Base-by-base conservation (phyloP, 768 basidiomycete genomes). In the Asterophora lycoperdoides region DNA sequence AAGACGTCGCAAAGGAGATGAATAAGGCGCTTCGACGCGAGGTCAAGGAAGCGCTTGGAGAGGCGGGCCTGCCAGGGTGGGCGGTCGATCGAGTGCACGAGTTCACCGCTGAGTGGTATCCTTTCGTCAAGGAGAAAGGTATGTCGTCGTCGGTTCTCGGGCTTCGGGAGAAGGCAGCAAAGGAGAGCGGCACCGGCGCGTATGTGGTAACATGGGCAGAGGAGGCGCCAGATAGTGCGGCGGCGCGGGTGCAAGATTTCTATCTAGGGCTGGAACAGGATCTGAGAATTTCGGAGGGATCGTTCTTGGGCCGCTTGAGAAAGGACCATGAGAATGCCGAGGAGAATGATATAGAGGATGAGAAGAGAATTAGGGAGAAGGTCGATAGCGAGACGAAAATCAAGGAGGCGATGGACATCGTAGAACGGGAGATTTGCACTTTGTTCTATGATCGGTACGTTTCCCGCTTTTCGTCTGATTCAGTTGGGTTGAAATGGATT, bases 401-500 rank as follows among this genome's bases (percentile, higher is more conserved):
- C 41, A 74, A 75, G 19, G 77, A 78, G 28, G 70, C 86, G 17
- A 73, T 93, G 54, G 90, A 92, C 35, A 68, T 69, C 6, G 79
- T 94, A 6, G 95, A 98, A 64, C 71, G 76, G 5, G 69, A 82
- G 2, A 61, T 96, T 10, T 87, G 84, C 44, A 72, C 73, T 3
- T 56, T 87, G 9, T 86, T 95, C 56, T 97, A 96, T 63, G 94
- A 97, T 64, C 73, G 86, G 93, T 86, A 26, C 41, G 76, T 46
- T 2, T 19, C 17, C 20, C 35, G 10, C 67, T 19, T 18, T 39
- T 44, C 19, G 17, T 14, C 44, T 29, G 48, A 13, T 13, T 6
- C 7, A 18, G 9, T 11, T 42, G 18, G n/a, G 26, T 20, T 44
- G 13, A 46, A 1, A 19, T 34, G 17, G 20, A 8, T 29, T 15